A percentile compares a stretch with the other conserved stretches of the same genome.
phyloP scores from a whole-genome alignment of 495 filamentous ascomycete species.

The Aspergillus conjunctus region DNA sequence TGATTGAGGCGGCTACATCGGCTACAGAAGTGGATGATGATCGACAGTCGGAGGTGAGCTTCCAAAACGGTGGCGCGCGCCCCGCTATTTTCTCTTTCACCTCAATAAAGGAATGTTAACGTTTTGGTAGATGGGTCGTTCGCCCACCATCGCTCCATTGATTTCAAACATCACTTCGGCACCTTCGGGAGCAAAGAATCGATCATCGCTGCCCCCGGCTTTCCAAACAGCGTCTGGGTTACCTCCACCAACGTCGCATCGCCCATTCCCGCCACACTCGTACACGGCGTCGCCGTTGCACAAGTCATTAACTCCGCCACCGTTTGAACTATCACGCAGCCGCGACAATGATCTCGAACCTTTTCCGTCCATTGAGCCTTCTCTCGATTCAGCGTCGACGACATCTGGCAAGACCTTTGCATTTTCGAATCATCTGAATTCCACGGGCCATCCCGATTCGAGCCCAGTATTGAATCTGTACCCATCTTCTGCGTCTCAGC shows the following conservation, averaged over 20 bases:
- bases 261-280: conserved; percentile 61
- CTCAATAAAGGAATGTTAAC: conserved; percentile 11
- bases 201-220: conserved; percentile 77
- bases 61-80: neutral
- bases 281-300: conserved; percentile 87
- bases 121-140: conserved; percentile 57
- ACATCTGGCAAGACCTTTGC: conserved; percentile 67
- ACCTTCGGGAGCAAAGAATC: conserved; percentile 51
- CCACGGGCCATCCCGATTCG: conserved; percentile 50
- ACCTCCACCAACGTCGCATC: conserved; percentile 48
- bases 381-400: conserved; percentile 56
- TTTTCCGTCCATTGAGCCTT: conserved; percentile 82
- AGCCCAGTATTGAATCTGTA: conserved; percentile 50
- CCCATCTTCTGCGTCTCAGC: conserved; percentile 42
- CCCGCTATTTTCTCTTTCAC: neutral
- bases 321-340: conserved; percentile 59
- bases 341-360: conserved; percentile 65
- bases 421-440: conserved; percentile 49
- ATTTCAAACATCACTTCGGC: conserved; percentile 48
- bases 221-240: conserved; percentile 41
- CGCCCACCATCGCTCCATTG: conserved; percentile 56
- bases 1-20: conserved; percentile 88
- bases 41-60: conserved; percentile 62
- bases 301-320: conserved; percentile 79
- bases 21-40: conserved; percentile 88